Conservation (phyloP, 2,329 filamentous ascomycete genomes). For the Niveomyces coronatus region DNA sequence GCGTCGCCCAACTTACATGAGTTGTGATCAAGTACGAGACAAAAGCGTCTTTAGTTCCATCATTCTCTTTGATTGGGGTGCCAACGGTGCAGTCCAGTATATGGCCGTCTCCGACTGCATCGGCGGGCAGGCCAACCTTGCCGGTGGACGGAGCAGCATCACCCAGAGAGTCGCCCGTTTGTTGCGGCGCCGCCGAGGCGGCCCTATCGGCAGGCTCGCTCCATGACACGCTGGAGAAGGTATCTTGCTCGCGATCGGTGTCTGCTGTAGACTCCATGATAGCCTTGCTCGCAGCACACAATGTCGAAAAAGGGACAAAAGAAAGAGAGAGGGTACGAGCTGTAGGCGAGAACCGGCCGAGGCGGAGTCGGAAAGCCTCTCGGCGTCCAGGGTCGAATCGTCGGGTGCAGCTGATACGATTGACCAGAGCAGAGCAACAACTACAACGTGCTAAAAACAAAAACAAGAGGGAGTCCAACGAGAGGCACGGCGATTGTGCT, state of each 20-base stretch:
- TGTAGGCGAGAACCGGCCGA: slow-evolving; percentile 6
- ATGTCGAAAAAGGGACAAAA: not conserved
- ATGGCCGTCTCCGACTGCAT: slow-evolving; percentile 58
- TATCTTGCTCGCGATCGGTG: slow-evolving; percentile 41
- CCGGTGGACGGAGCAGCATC: slow-evolving; percentile 13
- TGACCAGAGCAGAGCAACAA: too few species aligned
- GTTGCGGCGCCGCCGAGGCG: slow-evolving; percentile 3
- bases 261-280: slow-evolving; percentile 8
- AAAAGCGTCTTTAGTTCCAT: slow-evolving; percentile 93
- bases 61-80: slow-evolving; percentile 84
- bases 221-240: slow-evolving; percentile 78
- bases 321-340: not conserved
- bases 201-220: slow-evolving; percentile 42
- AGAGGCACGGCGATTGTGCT: too few species aligned
- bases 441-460: too few species aligned
- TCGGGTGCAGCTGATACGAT: not conserved
- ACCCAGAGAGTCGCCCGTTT: not conserved
- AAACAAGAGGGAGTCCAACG: too few species aligned
- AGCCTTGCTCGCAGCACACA: not conserved
- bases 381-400: not conserved
- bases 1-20: slow-evolving; percentile 48
- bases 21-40: slow-evolving; percentile 93
- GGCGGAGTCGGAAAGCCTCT: slow-evolving; percentile 6
- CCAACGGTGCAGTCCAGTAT: slow-evolving; percentile 74
- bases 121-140: slow-evolving; percentile 28